Base-by-base conservation (phyloP, 805 yeast genomes). In the Barnettozyma vustinii region DNA sequence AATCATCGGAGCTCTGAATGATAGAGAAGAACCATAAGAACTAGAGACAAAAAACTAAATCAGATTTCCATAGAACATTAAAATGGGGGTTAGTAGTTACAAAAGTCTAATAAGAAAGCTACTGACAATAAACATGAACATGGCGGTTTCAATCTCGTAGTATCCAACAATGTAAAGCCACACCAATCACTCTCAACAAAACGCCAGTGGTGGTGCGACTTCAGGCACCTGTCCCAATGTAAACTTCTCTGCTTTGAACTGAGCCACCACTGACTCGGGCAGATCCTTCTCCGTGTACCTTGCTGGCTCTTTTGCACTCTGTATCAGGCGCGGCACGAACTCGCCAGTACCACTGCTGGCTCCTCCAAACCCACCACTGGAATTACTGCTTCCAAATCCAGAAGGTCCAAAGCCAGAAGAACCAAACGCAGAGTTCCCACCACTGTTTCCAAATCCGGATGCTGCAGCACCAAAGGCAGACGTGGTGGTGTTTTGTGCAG, bases 211-310 rank as follows among this genome's bases (percentile, higher is more conserved):
- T 6, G 95, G 94, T 3, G 89, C 81, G 6, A 79, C 57, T 50
- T 84, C 92, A 0, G 95, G 95, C 2, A 86, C 79, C 23, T 66
- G 64, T 0, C 91, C 92, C 30, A 85, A 57, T n/a, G 64, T 59
- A 54, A 86, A 86, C 5, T 51, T 46, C 0, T 59, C 55, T 1
- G 77, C 70, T 52, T 71, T 60, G 61, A 86, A 88, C 20, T 75
- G 74, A 6, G 65, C 69, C 9, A 69, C 43, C 0, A 80, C 70
- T 3, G 58, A 66, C 5, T 73, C 75, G 43, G 76, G 66, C 3
- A 81, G 55, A 4, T 75, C 77, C 0, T 66, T 69, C 5, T 65
- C 56, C 2, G 56, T 56, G 0, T 63, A 53, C 9, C 55, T 65
- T 49, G 50, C 66, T 5, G 61, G 62, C 39, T 66, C 63, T 5